Percentiles rank a stretch among this genome's conserved stretches.
Evolutionary conservation across 1,284 basidiomycete genomes (phyloP).

Genomic region (Tylopilus sp.): DNA sequence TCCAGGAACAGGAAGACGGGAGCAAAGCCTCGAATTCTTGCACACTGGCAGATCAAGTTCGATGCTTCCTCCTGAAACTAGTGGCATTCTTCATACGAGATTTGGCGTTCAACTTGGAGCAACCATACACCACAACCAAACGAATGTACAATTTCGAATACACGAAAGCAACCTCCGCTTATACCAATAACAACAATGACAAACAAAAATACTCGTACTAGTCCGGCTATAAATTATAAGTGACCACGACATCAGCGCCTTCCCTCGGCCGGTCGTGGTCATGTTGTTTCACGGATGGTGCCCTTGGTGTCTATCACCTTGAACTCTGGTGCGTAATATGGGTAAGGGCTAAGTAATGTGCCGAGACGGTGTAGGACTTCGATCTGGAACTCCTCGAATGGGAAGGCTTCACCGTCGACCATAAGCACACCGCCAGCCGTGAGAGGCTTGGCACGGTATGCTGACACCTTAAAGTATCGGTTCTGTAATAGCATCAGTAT

Average conservation of each 20-base stretch:
- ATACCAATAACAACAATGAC: neutral
- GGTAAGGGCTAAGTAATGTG: conserved; percentile 77
- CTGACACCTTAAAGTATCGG: conserved; percentile 83
- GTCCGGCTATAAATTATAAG: neutral
- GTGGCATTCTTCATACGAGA: no score
- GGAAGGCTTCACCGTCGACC: conserved; percentile 89
- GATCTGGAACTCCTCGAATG: conserved; percentile 86
- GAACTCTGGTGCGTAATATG: conserved; percentile 72
- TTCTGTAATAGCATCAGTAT: conserved; percentile 56
- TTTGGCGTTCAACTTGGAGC: neutral
- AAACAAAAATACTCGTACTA: neutral
- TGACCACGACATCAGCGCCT: conserved; percentile 1
- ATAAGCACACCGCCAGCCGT: conserved; percentile 64
- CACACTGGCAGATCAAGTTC: no score
- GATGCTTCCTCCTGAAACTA: neutral
- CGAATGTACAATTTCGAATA: conserved; percentile 4
- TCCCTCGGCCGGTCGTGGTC: neutral
- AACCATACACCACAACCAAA: conserved; percentile 2
- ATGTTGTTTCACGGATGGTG: conserved; percentile 25
- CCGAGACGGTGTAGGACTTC: conserved; percentile 83
- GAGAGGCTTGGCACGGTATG: conserved; percentile 80
- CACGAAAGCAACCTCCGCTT: conserved; percentile 1
- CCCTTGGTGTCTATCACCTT: conserved; percentile 35
- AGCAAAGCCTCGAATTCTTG: no score
- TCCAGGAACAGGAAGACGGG: no score